Evolutionary conservation across 805 yeast genomes (phyloP).

Genomic region (Tetrapisispora arboricola): DNA sequence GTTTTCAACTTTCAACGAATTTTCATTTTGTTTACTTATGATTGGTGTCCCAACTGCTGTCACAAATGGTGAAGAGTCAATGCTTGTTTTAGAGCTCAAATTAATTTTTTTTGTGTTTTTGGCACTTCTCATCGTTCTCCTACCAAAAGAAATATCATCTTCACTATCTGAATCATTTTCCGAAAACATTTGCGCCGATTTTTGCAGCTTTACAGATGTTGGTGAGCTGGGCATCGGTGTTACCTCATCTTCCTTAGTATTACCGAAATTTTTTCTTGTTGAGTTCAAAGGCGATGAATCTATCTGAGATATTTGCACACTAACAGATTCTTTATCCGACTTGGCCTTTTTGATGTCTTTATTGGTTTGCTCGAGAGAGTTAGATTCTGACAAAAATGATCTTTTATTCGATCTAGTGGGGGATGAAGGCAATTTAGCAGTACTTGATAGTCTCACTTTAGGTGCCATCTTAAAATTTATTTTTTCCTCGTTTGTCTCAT

Average conservation of each 20-base stretch:
- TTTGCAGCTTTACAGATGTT: slow-evolving; percentile 1
- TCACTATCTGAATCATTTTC: slow-evolving; percentile 30
- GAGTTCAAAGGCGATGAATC: slow-evolving; percentile 23
- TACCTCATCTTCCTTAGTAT: slow-evolving; percentile 1
- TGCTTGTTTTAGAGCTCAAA: slow-evolving; percentile 16
- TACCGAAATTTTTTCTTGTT: slow-evolving; percentile 3
- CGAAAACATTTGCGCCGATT: slow-evolving; percentile 13
- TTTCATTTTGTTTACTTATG: background rate
- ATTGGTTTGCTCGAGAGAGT: background rate
- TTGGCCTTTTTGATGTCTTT: slow-evolving; percentile 10
- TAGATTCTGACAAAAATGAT: background rate
- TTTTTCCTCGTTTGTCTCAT: slow-evolving; percentile 8
- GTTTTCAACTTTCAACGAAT: background rate
- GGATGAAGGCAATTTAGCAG: slow-evolving; percentile 7
- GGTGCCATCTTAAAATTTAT: slow-evolving; percentile 2
- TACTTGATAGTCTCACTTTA: background rate
- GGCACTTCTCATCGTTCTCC: slow-evolving; percentile 24
- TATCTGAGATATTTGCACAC: slow-evolving; percentile 5
- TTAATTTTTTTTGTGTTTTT: slow-evolving; percentile 20
- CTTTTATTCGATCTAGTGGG: slow-evolving; percentile 4
- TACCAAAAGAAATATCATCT: slow-evolving; percentile 24
- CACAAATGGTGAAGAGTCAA: slow-evolving; percentile 23
- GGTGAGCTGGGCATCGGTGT: slow-evolving; percentile 4
- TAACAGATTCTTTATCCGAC: slow-evolving; percentile 6
- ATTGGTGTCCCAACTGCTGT: slow-evolving; percentile 29